phyloP scores from a whole-genome alignment of 306 rosid genomes.

The Chamaecrista fasciculata region DNA sequence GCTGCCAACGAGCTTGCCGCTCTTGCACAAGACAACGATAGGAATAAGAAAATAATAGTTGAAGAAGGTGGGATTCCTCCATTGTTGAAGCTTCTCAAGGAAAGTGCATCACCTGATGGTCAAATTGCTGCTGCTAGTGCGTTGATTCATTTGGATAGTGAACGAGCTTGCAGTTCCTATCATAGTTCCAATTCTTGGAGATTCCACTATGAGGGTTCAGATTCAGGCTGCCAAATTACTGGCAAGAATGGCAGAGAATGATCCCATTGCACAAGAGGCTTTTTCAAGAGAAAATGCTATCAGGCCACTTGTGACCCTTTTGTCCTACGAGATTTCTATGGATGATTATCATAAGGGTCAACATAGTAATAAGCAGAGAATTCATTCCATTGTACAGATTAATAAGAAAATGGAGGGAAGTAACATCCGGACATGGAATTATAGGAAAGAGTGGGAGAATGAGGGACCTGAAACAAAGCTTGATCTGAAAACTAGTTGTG shows the following conservation, averaged over 20 bases:
- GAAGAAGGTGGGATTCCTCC: conserved; percentile 66
- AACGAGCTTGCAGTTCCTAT: conserved; percentile 49
- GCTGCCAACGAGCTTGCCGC: conserved; percentile 56
- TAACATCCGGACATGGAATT: conserved; percentile 48
- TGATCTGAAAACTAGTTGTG: conserved; percentile 55
- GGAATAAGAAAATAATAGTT: conserved; percentile 65
- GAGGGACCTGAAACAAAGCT: conserved; percentile 62
- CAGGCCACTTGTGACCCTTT: conserved; percentile 55
- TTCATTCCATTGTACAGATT: conserved; percentile 52
- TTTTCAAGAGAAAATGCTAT: conserved; percentile 68
- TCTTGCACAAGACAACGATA: conserved; percentile 56
- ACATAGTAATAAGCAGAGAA: conserved; percentile 50
- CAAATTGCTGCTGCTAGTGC: conserved; percentile 57
- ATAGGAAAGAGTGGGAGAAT: conserved; percentile 72
- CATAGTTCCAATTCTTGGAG: conserved; percentile 53
- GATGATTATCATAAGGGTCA: conserved; percentile 45
- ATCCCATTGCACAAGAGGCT: conserved; percentile 53
- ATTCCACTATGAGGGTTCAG: conserved; percentile 59
- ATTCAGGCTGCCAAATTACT: conserved; percentile 46
- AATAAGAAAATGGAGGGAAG: conserved; percentile 64
- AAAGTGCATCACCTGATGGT: conserved; percentile 42
- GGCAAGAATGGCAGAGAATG: conserved; percentile 63
- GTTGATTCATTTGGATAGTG: conserved; percentile 49
- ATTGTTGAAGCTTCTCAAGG: conserved; percentile 60
- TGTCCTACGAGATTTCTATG: conserved; percentile 47